Base-by-base conservation (phyloP, 2,329 filamentous ascomycete species). In the Macroventuria anomochaeta region DNA sequence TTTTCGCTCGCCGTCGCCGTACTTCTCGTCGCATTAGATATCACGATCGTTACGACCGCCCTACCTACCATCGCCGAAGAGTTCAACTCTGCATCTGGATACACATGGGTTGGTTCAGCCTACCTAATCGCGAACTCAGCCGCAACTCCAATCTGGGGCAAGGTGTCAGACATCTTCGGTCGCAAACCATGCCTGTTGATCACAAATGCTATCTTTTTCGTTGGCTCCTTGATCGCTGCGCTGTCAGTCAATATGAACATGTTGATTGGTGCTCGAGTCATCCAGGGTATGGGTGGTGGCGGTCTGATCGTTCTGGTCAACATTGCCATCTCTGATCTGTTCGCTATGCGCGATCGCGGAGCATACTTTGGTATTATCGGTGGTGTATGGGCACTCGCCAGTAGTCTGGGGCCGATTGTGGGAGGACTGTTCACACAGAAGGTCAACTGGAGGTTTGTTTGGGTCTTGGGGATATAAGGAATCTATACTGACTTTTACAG, bases 111-210 rank as follows among this genome's bases (percentile, higher is more conserved):
- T 28, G 81, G 81, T 13, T 77, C 75, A 20, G 77, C 80, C 7
- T 84, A 82, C 55, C 64, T 81, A 1, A 75, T 83, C 17, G 77
- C 77, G 33, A 78, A 77, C 55, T 73, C 79, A 3, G 79, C 80
- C 0, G 73, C 81, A 17, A 81, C 82, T 2, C 83, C 83, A 2
- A 77, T 83, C 26, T 87, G 84, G 83, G 84, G 84, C 18, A 87
- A 87, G 64, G 73, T 87, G 18, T 85, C 83, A 37, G 87, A 89
- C 75, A 88, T 89, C 53, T 88, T 83, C 74, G 86, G 87, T 2
- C 78, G 87, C 33, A 89, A 88, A 62, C 81, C 81, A 11, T 80
- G 87, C 41, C 74, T 89, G 25, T 74, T 89, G 12, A 62, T 81
- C 3, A 85, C 85, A 15, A 86, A 87, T 53, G 72, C 80, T 15